phyloP scores from a whole-genome alignment of 495 filamentous ascomycete genomes.

The Rusavskia elegans region DNA sequence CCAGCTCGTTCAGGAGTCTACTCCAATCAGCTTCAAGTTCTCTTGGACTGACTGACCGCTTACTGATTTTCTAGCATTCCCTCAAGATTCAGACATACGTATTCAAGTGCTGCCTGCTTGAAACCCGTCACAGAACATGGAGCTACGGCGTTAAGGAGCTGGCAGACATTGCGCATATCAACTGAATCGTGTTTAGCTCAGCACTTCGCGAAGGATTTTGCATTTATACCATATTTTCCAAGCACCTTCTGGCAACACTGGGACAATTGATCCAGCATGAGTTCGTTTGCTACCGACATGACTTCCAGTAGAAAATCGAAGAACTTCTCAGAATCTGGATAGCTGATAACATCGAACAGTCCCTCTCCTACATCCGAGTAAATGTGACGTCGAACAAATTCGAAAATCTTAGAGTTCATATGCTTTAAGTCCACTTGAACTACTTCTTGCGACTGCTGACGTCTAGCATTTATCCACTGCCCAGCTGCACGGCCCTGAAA shows the following conservation, averaged over 20 bases:
- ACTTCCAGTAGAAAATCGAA: conserved; percentile 84
- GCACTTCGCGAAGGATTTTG: conserved; percentile 25
- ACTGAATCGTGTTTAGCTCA: conserved; percentile 28
- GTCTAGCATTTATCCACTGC: conserved; percentile 60
- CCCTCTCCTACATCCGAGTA: conserved; percentile 72
- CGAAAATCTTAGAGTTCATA: conserved; percentile 52
- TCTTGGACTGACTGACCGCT: conserved; percentile 1
- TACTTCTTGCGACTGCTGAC: conserved; percentile 27
- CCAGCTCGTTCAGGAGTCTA: conserved; percentile 67
- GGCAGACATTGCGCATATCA: conserved; percentile 70
- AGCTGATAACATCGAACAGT: conserved; percentile 63
- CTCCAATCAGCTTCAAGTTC: neutral
- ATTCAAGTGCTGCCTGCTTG: conserved; percentile 77
- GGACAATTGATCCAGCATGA: conserved; percentile 84
- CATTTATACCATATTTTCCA: conserved; percentile 55
- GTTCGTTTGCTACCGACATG: conserved; percentile 74
- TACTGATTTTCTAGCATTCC: conserved; percentile 76
- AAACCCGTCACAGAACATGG: conserved; percentile 71
- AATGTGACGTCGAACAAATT: conserved; percentile 63
- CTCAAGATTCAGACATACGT: conserved; percentile 81
- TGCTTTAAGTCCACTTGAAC: conserved; percentile 73
- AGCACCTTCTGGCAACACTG: conserved; percentile 80
- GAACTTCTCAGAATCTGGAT: conserved; percentile 61
- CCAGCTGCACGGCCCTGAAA: conserved; percentile 76
- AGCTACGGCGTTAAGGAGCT: conserved; percentile 66